phyloP scores from a whole-genome alignment of 257 asterid species.

The Rubia yunnanensis region DNA sequence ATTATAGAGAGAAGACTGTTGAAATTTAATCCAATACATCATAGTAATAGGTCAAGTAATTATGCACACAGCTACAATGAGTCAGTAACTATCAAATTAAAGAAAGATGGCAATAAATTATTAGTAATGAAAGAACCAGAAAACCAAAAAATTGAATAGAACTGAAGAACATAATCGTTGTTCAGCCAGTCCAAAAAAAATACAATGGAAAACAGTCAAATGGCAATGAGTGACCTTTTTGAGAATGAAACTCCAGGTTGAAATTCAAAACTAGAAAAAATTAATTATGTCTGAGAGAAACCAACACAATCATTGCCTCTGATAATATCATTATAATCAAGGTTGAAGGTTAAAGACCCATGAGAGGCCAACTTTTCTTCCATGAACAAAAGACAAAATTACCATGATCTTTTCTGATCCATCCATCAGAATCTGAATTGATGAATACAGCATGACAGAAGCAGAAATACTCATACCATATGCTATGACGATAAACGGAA shows the following conservation, averaged over 20 bases:
- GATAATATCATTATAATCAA: not conserved
- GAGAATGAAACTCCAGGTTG: not conserved
- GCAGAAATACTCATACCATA: conserved; percentile 59
- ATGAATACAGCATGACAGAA: not conserved
- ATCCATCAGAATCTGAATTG: not conserved
- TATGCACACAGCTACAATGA: not conserved
- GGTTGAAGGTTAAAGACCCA: not conserved
- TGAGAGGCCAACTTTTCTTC: not conserved
- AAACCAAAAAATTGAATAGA: not conserved
- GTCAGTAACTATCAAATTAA: not conserved
- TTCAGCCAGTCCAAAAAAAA: not conserved
- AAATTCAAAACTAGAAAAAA: not conserved
- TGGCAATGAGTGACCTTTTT: not conserved
- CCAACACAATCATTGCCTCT: not conserved
- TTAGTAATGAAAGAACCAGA: not conserved
- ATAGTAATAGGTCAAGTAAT: not conserved
- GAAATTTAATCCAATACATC: conserved; percentile 4
- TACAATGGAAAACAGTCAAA: not conserved
- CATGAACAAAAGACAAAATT: not conserved
- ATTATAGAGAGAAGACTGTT: conserved; percentile 4
- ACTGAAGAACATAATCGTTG: not conserved
- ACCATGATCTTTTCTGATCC: not conserved
- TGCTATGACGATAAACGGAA: conserved; percentile 78
- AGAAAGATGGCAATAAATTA: not conserved
- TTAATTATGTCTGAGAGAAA: not conserved